Conservation (phyloP, 2,329 filamentous ascomycete species). For the Colletotrichum sp. region DNA sequence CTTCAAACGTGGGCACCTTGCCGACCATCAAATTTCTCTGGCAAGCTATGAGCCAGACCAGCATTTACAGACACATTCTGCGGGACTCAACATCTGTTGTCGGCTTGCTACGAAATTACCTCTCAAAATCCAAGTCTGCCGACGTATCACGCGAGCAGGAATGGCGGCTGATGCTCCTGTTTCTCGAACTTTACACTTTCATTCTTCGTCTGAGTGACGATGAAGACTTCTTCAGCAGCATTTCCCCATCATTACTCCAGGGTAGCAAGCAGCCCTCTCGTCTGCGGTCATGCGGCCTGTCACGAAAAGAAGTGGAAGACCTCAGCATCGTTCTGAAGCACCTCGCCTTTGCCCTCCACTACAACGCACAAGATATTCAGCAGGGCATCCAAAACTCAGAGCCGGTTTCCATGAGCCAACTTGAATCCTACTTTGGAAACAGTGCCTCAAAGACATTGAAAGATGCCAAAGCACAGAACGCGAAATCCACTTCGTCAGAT, state of each 20-base stretch:
- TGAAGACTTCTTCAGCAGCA: conserved; percentile 84
- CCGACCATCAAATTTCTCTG: conserved; percentile 87
- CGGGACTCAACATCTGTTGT: conserved; percentile 23
- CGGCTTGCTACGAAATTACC: conserved; percentile 30
- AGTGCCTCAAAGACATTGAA: background rate
- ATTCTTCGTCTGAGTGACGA: conserved; percentile 93
- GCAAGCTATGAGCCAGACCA: conserved; percentile 60
- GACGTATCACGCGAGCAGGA: conserved; percentile 60
- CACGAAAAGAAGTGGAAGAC: conserved; percentile 71
- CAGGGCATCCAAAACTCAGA: conserved; percentile 21
- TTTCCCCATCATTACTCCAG: conserved; percentile 44
- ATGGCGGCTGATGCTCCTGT: conserved; percentile 88
- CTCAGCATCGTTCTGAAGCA: conserved; percentile 89
- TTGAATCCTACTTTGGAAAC: conserved; percentile 18
- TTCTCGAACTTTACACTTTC: conserved; percentile 94
- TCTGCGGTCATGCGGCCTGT: conserved; percentile 69
- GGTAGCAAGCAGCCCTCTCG: conserved; percentile 42
- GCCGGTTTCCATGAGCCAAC: conserved; percentile 1
- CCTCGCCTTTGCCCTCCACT: conserved; percentile 86
- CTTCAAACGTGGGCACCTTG: conserved; percentile 43
- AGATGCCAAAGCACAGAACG: background rate
- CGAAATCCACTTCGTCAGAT: background rate
- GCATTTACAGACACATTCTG: conserved; percentile 20
- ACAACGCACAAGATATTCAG: conserved; percentile 72
- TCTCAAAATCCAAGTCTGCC: conserved; percentile 25